phyloP scores from a whole-genome alignment of 257 asterid genomes.

The Oldenlandia corymbosa region DNA sequence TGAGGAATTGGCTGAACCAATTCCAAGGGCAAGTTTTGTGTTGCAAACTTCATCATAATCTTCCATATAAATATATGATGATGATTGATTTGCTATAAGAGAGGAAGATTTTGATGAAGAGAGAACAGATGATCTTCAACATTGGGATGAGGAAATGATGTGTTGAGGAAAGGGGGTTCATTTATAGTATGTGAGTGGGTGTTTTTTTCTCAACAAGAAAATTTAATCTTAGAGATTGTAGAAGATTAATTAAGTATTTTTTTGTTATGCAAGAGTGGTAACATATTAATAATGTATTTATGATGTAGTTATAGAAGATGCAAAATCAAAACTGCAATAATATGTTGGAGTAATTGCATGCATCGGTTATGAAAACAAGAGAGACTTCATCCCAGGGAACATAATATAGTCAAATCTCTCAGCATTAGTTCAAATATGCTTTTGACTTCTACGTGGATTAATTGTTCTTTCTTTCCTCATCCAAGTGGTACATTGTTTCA shows the following conservation, averaged over 20 bases:
- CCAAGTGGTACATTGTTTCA: too few relatives aligned
- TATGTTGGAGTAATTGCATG: slow-evolving; percentile 13
- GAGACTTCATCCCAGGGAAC: slow-evolving; percentile 1
- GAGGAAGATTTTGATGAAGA: not conserved
- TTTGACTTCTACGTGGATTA: too few relatives aligned
- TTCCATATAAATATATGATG: slow-evolving; percentile 5
- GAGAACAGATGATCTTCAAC: not conserved
- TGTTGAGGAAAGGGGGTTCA: not conserved
- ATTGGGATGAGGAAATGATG: not conserved
- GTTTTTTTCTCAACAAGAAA: too few relatives aligned
- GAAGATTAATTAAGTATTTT: too few relatives aligned
- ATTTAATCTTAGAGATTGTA: not conserved
- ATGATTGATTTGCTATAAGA: too few relatives aligned
- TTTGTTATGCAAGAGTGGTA: slow-evolving; percentile 1
- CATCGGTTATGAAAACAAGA: slow-evolving; percentile 7
- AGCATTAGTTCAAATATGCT: too few relatives aligned
- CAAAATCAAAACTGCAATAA: not conserved
- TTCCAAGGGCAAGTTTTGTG: slow-evolving; percentile 10
- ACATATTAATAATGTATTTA: slow-evolving; percentile 14
- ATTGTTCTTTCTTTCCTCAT: too few relatives aligned
- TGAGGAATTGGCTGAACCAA: not conserved
- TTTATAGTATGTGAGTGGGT: not conserved
- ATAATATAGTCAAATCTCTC: not conserved
- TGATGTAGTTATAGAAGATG: slow-evolving; percentile 14
- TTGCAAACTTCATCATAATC: not conserved